A percentile compares a stretch with the other conserved stretches of the same genome.
These are phyloP conservation scores for Cichorium intybus DNA, from an alignment of 140 eudicot species.

Conservation along the genomic window DNA sequence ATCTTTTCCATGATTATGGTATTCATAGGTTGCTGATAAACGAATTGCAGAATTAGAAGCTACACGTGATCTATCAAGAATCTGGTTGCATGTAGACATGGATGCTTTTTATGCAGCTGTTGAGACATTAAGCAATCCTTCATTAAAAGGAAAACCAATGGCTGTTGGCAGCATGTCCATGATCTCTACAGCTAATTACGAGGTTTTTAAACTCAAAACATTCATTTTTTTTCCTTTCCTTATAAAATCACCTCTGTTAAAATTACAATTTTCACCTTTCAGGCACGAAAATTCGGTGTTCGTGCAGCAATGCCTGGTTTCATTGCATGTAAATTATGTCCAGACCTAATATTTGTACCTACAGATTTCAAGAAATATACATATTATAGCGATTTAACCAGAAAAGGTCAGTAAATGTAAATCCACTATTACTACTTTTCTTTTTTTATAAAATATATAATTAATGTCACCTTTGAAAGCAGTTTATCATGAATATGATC, in stretches of 20 bases:
- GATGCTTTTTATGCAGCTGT: constrained; percentile 99
- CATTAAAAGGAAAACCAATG: constrained; percentile 82
- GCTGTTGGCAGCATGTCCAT: constrained; percentile 98
- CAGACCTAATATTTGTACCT: constrained; percentile 86
- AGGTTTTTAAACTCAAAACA: constrained; percentile 45
- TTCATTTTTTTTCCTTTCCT: neutral
- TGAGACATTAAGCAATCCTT: constrained; percentile 80
- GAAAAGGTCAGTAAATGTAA: constrained; percentile 80
- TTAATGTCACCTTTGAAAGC: neutral
- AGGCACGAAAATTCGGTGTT: constrained; percentile 96
- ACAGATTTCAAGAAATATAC: constrained; percentile 83
- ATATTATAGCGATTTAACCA: constrained; percentile 81
- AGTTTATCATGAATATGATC: constrained; percentile 86
- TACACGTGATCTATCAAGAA: constrained; percentile 80
- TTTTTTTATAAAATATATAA: neutral
- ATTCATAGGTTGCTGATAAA: constrained; percentile 72
- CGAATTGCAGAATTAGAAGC: constrained; percentile 71
- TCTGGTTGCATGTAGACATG: constrained; percentile 98
- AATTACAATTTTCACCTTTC: constrained; percentile 17
- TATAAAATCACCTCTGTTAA: constrained; percentile 7
- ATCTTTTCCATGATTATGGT: neutral
- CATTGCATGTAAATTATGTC: constrained; percentile 93
- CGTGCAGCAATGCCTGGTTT: constrained; percentile 99
- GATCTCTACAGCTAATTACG: constrained; percentile 97
- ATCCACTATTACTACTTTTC: neutral